phyloP scores from a whole-genome alignment of 306 rosid genomes.

The Rosa lucieae region DNA sequence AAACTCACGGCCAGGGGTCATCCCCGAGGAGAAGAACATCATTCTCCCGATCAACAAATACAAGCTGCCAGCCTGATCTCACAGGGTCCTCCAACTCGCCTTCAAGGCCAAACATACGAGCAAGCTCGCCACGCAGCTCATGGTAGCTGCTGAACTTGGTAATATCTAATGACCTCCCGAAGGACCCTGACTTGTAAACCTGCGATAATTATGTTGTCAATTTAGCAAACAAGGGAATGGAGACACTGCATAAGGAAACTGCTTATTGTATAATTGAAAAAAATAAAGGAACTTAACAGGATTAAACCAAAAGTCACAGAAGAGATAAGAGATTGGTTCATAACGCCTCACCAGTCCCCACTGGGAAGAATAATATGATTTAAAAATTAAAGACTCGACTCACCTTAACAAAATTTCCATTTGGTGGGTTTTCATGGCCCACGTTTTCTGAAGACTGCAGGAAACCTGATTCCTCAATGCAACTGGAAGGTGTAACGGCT shows the following conservation, averaged over 20 bases:
- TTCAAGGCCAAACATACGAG: constrained; percentile 83
- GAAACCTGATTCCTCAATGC: constrained; percentile 69
- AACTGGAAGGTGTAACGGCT: constrained; percentile 54
- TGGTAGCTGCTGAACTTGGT: constrained; percentile 79
- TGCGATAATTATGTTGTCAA: constrained; percentile 17
- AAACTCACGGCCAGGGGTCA: constrained; percentile 64
- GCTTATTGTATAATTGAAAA: neutral
- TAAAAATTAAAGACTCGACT: constrained; percentile 10
- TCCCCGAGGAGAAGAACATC: constrained; percentile 93
- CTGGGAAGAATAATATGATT: neutral
- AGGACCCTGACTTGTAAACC: constrained; percentile 65
- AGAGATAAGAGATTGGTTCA: neutral
- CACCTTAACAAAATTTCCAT: constrained; percentile 89
- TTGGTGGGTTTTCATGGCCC: constrained; percentile 61
- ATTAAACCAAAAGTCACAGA: neutral
- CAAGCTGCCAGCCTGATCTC: constrained; percentile 99
- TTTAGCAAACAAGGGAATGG: neutral
- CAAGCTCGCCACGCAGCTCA: constrained; percentile 85
- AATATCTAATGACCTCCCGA: constrained; percentile 61
- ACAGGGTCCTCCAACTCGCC: constrained; percentile 87
- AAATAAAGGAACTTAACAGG: neutral
- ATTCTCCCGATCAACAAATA: constrained; percentile 92
- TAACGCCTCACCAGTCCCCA: neutral
- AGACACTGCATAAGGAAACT: neutral
- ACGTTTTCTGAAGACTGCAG: constrained; percentile 59